Evolutionary conservation across 202 grass and related monocot species (phyloP), one percentile per base, ranked within the genome.

Genomic region (Zizania palustris): DNA sequence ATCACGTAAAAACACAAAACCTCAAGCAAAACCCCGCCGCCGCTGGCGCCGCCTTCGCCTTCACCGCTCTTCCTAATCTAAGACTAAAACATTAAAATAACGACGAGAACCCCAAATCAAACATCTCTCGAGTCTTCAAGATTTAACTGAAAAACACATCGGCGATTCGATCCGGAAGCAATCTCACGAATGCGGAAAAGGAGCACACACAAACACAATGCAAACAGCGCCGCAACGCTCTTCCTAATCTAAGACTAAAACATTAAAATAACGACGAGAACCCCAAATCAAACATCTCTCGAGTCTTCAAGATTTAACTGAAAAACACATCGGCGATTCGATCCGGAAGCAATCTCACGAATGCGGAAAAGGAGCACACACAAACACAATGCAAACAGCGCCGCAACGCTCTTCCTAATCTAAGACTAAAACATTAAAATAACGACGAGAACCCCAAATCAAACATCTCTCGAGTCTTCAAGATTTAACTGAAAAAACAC

Each of bases 1-100:
- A 48, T 54, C 67, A 34, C n/a, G 16, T n/a, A 46, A 55, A 81
- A 66, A 9, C 45, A 41, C 67, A 67, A 87, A 83, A 73, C 53
- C 65, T 67, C 66, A 57, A 45, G 6, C 58, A 44, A 77, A 83
- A 44, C 80, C 45, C 20, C 8, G 4, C 44, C 6, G 3, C 16
- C 8, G 16, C 16, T 19, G n/a, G n/a, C n/a, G n/a, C n/a, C n/a
- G n/a, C n/a, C n/a, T n/a, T n/a, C n/a, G 28, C 7, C n/a, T n/a
- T 15, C 36, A 0, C 22, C 71, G 40, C 4, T 70, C 18, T 0
- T 40, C 10, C 64, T 7, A 78, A 41, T 37, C 74, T 15, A 59
- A 59, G 28, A 28, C 28, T 28, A 28, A 28, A 28, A 28, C 2
- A 28, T 2, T 28, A 28, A 28, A 28, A 6, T 20, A 41, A 36